Evolutionary conservation across 176 grass and related monocot genomes (phyloP), one percentile per base, ranked within the genome.

Genomic region (Zoysia pacifica): DNA sequence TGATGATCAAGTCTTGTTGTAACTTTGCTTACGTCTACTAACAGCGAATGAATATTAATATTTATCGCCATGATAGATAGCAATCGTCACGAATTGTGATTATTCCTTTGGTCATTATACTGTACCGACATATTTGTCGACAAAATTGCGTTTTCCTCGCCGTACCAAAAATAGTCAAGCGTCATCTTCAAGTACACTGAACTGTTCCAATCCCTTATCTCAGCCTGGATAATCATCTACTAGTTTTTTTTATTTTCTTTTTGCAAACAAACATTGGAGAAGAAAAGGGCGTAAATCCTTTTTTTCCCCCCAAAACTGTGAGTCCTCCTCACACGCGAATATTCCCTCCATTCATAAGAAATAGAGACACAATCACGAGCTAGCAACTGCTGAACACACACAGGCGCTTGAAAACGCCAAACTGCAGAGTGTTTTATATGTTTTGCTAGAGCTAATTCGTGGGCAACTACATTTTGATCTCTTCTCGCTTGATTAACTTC

Each of bases 171-270:
- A 2, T 52, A 69, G 54, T 69, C 53, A 69, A 45, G 3, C 45
- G 42, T 80, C 77, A 75, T 41, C 12, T 61, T 5, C 62, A 44
- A 36, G 62, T 42, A 68, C 51, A 69, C 20, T 48, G 43, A 67
- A 75, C 52, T 44, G 7, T 69, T 37, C n/a, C 2, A 0, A 47
- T 7, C 47, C 3, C 10, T n/a, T 69, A 75, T 75, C 45, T 45
- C 10, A n/a, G 46, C 69, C 45, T 38, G 61, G 39, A 87, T 64
- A 76, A 70, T 16, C 51, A 39, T 49, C 28, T 4, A 3, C 28
- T 28, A 28, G 28, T 45, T 45, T 45, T 6, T 45, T 45, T 45
- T 45, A 3, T 45, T 45, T 45, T 2, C 6, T 45, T 45, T 45
- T 45, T 3, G 3, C 44, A 45, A 45, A 6, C 5, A 45, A 45